These are phyloP conservation scores for Choanephora cucurbitarum DNA, from an alignment of 371 early-diverging fungal genomes.

Conservation along the genomic window DNA sequence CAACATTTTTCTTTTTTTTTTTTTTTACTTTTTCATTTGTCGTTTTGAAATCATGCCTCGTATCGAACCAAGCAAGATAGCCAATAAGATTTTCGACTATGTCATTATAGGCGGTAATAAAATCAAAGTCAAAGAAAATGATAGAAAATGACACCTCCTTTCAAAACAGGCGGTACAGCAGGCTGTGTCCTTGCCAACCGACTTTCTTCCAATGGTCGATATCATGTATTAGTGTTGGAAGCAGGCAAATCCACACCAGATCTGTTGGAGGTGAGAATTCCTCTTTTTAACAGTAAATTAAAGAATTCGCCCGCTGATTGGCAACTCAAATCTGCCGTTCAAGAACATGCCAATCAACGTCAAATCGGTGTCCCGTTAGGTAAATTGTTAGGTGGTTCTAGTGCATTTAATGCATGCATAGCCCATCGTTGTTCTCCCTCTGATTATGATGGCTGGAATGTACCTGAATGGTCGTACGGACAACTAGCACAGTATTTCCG, in stretches of 20 bases:
- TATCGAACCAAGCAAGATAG: constrained; percentile 10
- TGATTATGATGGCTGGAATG: constrained; percentile 27
- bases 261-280: constrained; percentile 13
- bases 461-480: constrained; percentile 21
- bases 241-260: constrained; percentile 19
- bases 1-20: not conserved
- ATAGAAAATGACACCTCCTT: too few species aligned
- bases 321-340: constrained; percentile 15
- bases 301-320: constrained; percentile 24
- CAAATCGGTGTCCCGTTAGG: constrained; percentile 31
- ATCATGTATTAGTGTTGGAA: constrained; percentile 26
- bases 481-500: constrained; percentile 22
- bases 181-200: constrained; percentile 35
- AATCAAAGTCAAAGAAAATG: too few species aligned
- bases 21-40: too few species aligned
- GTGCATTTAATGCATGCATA: constrained; percentile 41
- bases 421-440: constrained; percentile 38
- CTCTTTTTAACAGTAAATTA: constrained; percentile 21
- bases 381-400: constrained; percentile 42
- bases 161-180: constrained; percentile 36
- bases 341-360: constrained; percentile 17
- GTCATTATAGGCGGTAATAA: not conserved
- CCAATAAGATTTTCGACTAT: not conserved
- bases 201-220: constrained; percentile 10
- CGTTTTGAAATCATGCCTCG: constrained; percentile 11